Conservation (phyloP, 306 rosid species). For the Styphnolobium japonicum region DNA sequence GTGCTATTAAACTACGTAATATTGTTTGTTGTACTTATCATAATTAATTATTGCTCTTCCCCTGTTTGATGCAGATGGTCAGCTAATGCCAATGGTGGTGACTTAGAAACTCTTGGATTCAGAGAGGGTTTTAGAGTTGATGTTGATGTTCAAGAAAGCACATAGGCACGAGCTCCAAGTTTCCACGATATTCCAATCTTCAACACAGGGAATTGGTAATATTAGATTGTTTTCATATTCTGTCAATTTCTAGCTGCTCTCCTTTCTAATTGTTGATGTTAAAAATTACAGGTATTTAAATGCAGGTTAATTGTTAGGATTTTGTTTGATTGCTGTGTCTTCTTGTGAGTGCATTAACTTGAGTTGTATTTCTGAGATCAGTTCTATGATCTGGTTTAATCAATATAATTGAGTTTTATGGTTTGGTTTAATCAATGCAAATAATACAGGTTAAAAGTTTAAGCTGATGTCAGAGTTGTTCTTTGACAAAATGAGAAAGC, state of each 20-base stretch:
- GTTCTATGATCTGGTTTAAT: neutral
- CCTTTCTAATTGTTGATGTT: slow-evolving; percentile 10
- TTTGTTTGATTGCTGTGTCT: slow-evolving; percentile 9
- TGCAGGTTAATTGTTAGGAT: too few relatives aligned
- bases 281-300: neutral
- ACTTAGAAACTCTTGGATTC: slow-evolving; percentile 74
- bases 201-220: slow-evolving; percentile 94
- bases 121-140: slow-evolving; percentile 89
- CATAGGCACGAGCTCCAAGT: slow-evolving; percentile 76
- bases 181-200: slow-evolving; percentile 80
- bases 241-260: slow-evolving; percentile 6
- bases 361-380: neutral
- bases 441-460: too few relatives aligned
- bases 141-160: slow-evolving; percentile 77
- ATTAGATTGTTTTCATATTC: slow-evolving; percentile 16
- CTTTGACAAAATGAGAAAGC: neutral
- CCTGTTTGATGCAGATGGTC: slow-evolving; percentile 69
- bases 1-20: neutral
- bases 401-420: neutral
- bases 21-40: neutral
- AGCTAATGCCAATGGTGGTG: slow-evolving; percentile 57
- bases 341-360: neutral
- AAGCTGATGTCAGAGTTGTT: neutral
- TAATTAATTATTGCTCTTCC: slow-evolving; percentile 3
- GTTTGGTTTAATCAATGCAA: neutral